Conservation (phyloP, 805 yeast species). For the Lachancea dasiensis region DNA sequence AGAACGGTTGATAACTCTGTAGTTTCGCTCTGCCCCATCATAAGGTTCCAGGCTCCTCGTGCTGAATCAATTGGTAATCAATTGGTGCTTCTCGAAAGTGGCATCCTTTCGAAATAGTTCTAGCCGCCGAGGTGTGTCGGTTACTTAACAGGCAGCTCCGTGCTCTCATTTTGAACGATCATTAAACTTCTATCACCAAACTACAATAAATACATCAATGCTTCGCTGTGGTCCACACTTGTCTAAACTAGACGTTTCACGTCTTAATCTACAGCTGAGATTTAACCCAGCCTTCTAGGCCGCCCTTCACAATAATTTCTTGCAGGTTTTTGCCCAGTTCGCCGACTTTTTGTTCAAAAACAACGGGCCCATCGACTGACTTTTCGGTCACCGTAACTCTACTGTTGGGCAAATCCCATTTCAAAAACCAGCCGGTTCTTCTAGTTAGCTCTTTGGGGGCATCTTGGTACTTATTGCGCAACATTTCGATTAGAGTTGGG, state of each 20-base stretch:
- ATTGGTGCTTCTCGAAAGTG: too few relatives aligned
- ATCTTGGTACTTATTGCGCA: constrained; percentile 60
- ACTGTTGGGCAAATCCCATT: constrained; percentile 88
- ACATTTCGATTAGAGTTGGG: constrained; percentile 73
- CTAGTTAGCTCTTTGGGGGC: constrained; percentile 68
- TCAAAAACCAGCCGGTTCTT: constrained; percentile 90
- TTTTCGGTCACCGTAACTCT: constrained; percentile 72
- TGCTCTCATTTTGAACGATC: too few relatives aligned
- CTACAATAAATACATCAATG: too few relatives aligned
- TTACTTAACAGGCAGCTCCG: too few relatives aligned
- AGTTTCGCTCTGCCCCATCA: too few relatives aligned
- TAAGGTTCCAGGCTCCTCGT: too few relatives aligned
- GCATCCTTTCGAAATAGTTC: too few relatives aligned
- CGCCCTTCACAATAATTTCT: constrained; percentile 95
- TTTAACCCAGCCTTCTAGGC: constrained; percentile 97
- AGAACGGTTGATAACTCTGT: too few relatives aligned
- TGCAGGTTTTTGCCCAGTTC: constrained; percentile 93
- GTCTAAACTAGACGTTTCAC: not conserved
- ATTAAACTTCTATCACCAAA: too few relatives aligned
- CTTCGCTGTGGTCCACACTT: too few relatives aligned
- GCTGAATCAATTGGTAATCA: too few relatives aligned
- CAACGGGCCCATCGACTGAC: constrained; percentile 40
- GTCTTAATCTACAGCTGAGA: constrained; percentile 43
- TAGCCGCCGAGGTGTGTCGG: too few relatives aligned
- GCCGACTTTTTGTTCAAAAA: constrained; percentile 84